These are phyloP conservation scores for Trichoderma gracile DNA, from an alignment of 2,329 filamentous ascomycete species.

Conservation along the genomic window DNA sequence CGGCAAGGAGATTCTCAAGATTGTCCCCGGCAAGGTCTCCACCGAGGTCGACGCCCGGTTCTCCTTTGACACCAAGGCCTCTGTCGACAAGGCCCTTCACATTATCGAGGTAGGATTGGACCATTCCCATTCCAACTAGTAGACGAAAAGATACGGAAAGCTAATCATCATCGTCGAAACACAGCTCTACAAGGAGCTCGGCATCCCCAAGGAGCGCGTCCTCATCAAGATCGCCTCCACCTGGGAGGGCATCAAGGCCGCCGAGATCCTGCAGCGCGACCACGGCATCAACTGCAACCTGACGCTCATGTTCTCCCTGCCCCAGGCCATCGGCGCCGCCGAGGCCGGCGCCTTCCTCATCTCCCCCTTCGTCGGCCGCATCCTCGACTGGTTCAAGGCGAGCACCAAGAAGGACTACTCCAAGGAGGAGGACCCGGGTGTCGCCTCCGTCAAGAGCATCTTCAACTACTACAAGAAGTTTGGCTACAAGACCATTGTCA, in stretches of 20 bases:
- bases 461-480: constrained; percentile 99
- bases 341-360: constrained; percentile 97
- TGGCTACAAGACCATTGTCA: constrained; percentile 99
- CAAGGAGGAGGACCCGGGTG: constrained; percentile 90
- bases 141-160: background rate
- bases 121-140: background rate
- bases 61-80: constrained; percentile 92
- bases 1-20: constrained; percentile 94
- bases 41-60: constrained; percentile 96
- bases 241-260: constrained; percentile 99
- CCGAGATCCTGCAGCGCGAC: constrained; percentile 92
- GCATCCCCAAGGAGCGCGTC: constrained; percentile 89
- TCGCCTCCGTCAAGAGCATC: constrained; percentile 88
- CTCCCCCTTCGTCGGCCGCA: constrained; percentile 98
- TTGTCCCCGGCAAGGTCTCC: constrained; percentile 97
- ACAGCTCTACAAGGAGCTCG: constrained; percentile 90
- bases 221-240: constrained; percentile 99
- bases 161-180: constrained; percentile 15
- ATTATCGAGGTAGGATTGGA: constrained; percentile 77
- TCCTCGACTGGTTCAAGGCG: constrained; percentile 99
- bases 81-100: constrained; percentile 92
- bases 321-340: constrained; percentile 92
- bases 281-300: constrained; percentile 98
- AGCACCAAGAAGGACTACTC: constrained; percentile 89
- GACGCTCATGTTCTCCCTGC: constrained; percentile 95